Conservation (phyloP, 345 rosid species). For the Lumnitzera littorea region DNA sequence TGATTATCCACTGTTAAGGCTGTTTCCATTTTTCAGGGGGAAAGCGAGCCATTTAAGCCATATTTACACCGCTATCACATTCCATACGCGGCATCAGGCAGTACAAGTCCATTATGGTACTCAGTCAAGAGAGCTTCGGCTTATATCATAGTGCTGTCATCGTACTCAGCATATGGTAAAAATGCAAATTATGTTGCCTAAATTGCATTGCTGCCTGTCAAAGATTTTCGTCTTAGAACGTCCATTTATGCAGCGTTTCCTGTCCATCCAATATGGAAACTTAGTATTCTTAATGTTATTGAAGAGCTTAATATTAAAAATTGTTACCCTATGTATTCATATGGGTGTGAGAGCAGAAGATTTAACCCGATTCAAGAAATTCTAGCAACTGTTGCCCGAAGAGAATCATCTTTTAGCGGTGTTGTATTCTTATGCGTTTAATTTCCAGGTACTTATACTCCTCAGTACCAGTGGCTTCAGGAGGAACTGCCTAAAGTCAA, state of each 20-base stretch:
- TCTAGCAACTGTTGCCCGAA: no score
- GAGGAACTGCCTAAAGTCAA: conserved; percentile 40
- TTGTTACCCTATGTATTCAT: no score
- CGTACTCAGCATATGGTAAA: conserved; percentile 39
- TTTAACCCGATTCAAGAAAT: no score
- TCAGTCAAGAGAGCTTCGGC: conserved; percentile 43
- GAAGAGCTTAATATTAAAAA: no score
- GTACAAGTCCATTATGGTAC: conserved; percentile 38
- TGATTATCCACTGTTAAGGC: no score
- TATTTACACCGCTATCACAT: conserved; percentile 29
- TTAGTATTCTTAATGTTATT: no score
- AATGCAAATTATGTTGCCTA: not conserved
- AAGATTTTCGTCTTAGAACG: not conserved
- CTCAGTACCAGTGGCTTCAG: conserved; percentile 45
- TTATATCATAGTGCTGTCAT: conserved; percentile 34
- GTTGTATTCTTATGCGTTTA: not conserved
- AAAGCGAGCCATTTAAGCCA: conserved; percentile 29
- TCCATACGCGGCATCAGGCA: conserved; percentile 29
- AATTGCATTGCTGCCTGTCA: not conserved
- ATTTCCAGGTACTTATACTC: conserved; percentile 40
- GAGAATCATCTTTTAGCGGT: not conserved
- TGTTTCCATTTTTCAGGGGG: conserved; percentile 19
- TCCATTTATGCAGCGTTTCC: not conserved
- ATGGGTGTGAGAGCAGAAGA: no score
- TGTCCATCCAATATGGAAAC: no score